Evolutionary conservation across 2,329 filamentous ascomycete genomes (phyloP).

Genomic region (Alternaria triticina): DNA sequence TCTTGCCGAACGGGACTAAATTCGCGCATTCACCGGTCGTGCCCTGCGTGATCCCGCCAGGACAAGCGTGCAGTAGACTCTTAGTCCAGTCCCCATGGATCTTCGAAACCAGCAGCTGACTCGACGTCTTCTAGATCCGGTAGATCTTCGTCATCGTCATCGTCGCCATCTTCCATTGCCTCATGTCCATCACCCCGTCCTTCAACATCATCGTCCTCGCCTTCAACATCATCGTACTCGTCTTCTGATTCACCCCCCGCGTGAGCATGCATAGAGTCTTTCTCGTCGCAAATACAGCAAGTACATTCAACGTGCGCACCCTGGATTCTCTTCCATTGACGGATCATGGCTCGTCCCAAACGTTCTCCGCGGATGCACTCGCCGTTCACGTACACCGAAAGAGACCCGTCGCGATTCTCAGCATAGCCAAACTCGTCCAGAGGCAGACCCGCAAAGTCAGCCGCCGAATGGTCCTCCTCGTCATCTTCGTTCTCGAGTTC

Average conservation of each 20-base stretch:
- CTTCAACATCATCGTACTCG: neutral
- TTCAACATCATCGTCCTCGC: neutral
- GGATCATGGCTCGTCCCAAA: neutral
- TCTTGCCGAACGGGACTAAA: neutral
- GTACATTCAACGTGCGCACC: conserved; percentile 1
- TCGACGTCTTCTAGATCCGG: neutral
- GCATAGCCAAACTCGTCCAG: neutral
- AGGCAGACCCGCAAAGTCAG: neutral
- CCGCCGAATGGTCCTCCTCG: conserved; percentile 10
- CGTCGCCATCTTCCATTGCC: neutral
- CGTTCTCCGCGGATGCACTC: neutral
- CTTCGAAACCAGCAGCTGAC: neutral
- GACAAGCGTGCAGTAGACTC: neutral
- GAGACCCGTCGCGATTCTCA: conserved; percentile 1
- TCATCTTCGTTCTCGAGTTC: neutral
- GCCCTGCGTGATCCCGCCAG: neutral
- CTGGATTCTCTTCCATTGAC: neutral
- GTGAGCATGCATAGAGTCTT: neutral
- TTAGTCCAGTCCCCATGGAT: neutral
- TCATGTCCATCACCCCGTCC: neutral
- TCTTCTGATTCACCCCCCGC: neutral
- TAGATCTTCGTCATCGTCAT: neutral
- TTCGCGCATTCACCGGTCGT: neutral
- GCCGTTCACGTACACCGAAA: conserved; percentile 3
- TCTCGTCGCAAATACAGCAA: conserved; percentile 4